Evolutionary conservation across 768 basidiomycete genomes (phyloP).

Genomic region (Suillus bovinus): DNA sequence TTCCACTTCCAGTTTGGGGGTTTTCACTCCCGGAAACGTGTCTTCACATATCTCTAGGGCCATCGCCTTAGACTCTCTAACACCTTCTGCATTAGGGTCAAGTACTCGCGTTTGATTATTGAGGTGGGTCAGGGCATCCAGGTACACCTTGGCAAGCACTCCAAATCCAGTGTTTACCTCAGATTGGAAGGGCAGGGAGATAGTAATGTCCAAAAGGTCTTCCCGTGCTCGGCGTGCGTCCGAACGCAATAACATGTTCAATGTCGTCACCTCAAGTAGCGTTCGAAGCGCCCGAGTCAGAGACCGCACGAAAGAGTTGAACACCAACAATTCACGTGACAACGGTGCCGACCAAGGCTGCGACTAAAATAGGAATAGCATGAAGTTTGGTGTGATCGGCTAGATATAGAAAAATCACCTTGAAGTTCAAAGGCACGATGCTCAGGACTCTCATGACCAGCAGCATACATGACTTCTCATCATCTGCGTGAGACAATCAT

Average conservation of each 20-base stretch:
- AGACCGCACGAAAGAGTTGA: conserved; percentile 96
- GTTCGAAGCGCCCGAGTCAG: conserved; percentile 88
- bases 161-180: conserved; percentile 99
- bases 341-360: conserved; percentile 95
- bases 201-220: conserved; percentile 88
- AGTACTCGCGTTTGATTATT: conserved; percentile 78
- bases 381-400: neutral
- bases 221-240: conserved; percentile 88
- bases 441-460: conserved; percentile 96
- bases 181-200: conserved; percentile 91
- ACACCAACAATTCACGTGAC: conserved; percentile 94
- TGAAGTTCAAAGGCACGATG: conserved; percentile 93
- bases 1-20: conserved; percentile 86
- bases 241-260: conserved; percentile 90
- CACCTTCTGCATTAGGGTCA: conserved; percentile 76
- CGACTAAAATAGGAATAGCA: conserved; percentile 46
- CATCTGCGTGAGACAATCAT: conserved; percentile 52
- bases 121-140: conserved; percentile 89
- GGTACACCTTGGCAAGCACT: conserved; percentile 93
- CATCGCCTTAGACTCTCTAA: conserved; percentile 79
- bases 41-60: conserved; percentile 93
- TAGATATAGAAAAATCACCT: conserved; percentile 50
- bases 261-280: conserved; percentile 84
- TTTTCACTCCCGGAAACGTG: conserved; percentile 91
- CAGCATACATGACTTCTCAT: conserved; percentile 92